These are phyloP conservation scores for Sporisorium graminicola DNA, from an alignment of 1,284 basidiomycete species.

Conservation along the genomic window DNA sequence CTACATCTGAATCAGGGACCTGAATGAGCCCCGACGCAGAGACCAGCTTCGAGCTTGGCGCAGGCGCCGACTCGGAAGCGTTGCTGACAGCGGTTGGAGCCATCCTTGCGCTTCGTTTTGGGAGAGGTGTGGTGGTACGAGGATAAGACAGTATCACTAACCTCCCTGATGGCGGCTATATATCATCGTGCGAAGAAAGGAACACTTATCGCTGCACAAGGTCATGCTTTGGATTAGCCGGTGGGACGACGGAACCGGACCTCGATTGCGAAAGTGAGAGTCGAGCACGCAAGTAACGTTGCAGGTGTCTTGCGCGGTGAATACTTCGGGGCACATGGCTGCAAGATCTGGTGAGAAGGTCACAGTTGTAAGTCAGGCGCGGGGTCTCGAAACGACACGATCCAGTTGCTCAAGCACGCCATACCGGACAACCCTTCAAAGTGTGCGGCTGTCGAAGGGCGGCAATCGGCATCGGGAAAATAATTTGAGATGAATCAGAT, in stretches of 20 bases:
- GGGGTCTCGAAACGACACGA: not conserved
- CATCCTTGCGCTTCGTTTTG: slow-evolving; percentile 9
- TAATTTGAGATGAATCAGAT: too few species aligned
- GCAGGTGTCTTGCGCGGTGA: slow-evolving; percentile 1
- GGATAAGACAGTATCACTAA: not conserved
- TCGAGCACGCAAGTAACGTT: slow-evolving; percentile 6
- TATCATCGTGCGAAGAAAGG: not conserved
- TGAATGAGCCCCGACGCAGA: not conserved
- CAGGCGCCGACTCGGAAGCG: not conserved
- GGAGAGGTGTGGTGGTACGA: not conserved
- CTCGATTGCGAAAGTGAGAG: not conserved
- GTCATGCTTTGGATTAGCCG: slow-evolving; percentile 5
- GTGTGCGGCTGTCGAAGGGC: not conserved
- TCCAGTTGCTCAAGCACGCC: slow-evolving; percentile 25
- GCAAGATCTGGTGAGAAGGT: not conserved
- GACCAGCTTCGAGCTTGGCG: slow-evolving; percentile 10
- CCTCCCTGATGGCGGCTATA: not conserved
- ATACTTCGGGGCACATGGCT: not conserved
- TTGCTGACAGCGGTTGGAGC: slow-evolving; percentile 31
- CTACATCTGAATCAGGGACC: slow-evolving; percentile 1
- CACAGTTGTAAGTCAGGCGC: not conserved
- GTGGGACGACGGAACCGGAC: not conserved
- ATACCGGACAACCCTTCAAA: slow-evolving; percentile 31
- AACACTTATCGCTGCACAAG: too few species aligned
- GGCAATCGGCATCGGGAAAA: not conserved